A percentile compares a stretch with the other conserved stretches of the same genome.
These are phyloP conservation scores for Colletotrichum nymphaeae DNA, from an alignment of 2,329 filamentous ascomycete species.

Conservation along the genomic window DNA sequence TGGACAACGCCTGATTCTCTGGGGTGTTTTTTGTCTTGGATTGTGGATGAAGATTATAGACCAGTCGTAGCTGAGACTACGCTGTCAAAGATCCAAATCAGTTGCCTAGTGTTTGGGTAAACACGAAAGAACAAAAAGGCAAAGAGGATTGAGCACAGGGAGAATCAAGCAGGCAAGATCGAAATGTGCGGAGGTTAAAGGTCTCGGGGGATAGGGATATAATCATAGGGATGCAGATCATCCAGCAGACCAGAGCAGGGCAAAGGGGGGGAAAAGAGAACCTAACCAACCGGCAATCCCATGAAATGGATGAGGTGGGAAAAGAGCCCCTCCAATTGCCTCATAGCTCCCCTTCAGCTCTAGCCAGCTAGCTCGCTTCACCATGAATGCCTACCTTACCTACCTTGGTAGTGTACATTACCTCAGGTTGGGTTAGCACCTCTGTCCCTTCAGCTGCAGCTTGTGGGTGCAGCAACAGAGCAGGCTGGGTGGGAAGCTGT, in stretches of 20 bases:
- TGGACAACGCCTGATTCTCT: conserved; percentile 9
- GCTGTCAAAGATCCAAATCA: neutral
- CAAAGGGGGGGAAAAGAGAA: neutral
- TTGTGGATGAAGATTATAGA: neutral
- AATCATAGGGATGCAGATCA: conserved; percentile 1
- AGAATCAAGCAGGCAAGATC: conserved; percentile 4
- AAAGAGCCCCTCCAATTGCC: conserved; percentile 33
- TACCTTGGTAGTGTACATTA: neutral
- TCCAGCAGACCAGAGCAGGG: neutral
- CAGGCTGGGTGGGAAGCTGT: conserved; percentile 25
- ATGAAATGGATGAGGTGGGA: neutral
- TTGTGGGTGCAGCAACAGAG: neutral
- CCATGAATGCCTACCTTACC: neutral
- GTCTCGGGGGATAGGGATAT: conserved; percentile 20
- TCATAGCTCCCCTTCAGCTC: conserved; percentile 30
- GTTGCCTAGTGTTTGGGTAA: neutral
- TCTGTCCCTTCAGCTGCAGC: conserved; percentile 22
- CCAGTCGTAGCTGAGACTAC: neutral
- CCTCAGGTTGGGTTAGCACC: conserved; percentile 3
- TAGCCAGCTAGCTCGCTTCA: neutral
- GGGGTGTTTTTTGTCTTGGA: neutral
- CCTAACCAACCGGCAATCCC: neutral
- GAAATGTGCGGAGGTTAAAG: neutral
- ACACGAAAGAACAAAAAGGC: conserved; percentile 5
- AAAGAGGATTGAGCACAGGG: conserved; percentile 17